Evolutionary conservation across 2,329 filamentous ascomycete species (phyloP).

Genomic region (Elsinoe arachidis): DNA sequence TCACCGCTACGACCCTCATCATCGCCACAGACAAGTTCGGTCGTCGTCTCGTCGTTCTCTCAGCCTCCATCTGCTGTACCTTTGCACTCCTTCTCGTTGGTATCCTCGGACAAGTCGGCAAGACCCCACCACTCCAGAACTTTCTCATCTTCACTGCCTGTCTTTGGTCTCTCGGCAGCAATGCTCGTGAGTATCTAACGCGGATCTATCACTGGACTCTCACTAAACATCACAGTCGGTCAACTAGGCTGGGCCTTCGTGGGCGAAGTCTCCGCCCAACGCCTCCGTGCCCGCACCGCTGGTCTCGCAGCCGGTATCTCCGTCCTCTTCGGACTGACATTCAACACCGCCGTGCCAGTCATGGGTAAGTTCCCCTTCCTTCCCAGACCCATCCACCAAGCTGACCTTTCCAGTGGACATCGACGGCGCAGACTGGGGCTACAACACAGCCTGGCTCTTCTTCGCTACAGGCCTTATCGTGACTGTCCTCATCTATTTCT

Average conservation of each 20-base stretch:
- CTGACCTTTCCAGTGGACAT: background rate
- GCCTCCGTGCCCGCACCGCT: background rate
- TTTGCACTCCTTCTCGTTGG: background rate
- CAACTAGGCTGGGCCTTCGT: background rate
- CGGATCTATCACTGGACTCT: background rate
- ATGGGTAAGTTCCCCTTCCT: background rate
- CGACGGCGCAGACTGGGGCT: slow-evolving; percentile 27
- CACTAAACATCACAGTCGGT: background rate
- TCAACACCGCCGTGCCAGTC: background rate
- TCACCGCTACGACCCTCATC: no score
- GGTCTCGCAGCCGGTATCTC: background rate
- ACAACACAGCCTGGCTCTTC: slow-evolving; percentile 52
- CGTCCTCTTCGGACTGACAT: background rate
- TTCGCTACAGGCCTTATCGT: slow-evolving; percentile 28
- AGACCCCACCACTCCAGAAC: background rate
- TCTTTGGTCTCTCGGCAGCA: background rate
- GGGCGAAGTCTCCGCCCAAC: background rate
- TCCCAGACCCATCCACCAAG: background rate
- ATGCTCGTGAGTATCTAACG: background rate
- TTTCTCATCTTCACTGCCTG: background rate
- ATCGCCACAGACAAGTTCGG: no score
- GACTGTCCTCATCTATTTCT: slow-evolving; percentile 36
- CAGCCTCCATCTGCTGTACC: background rate
- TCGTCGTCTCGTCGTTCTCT: background rate
- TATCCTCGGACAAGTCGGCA: background rate